Evolutionary conservation across 805 yeast species (phyloP), one percentile per base, ranked within the genome.

Genomic region (Zygoascus bituminiphila): DNA sequence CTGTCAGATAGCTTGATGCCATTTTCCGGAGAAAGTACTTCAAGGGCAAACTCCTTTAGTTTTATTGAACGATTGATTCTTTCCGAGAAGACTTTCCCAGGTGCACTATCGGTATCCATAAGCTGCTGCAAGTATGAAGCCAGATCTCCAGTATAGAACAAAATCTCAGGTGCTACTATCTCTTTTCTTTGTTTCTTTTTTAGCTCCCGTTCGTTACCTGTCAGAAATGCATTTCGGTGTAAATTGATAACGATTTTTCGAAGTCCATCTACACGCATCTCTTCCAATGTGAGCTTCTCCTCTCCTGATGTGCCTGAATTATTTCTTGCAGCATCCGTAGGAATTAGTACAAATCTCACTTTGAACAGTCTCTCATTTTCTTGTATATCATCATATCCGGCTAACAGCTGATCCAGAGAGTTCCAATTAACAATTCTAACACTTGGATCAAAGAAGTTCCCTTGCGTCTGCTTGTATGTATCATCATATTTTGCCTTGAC

Each of bases 231-330:
- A 1, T 82, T 76, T 53, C 80, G 74, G 54, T 82, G 81, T 12
- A 88, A 75, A 24, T 77, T 65, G 1, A 82, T 82, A 52, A 66
- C 46, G 26, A 86, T 66, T 42, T 80, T 78, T 41, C 91, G 70
- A 19, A 91, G 68, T 0, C 98, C 98, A 62, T 91, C 98, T n/a
- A 91, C 75, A 48, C 95, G 69, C n/a, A 84, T 76, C 64, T 91
- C 98, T 61, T 91, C 98, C 2, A 83, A 80, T 0, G 79, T 76
- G 45, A 89, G 68, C 22, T 74, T 73, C 56, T 87, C 96, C 74
- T 65, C 25, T 71, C 73, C 60, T 65, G 68, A 31, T 71, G 62
- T 55, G 72, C 58, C 14, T 66, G 53, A 66, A 50, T 73, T 71
- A 54, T 73, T 73, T 49, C 78, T 74, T 0, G 88, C 82, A 17